These are phyloP conservation scores for Aspergillus eucalypticola DNA, from an alignment of 2,329 filamentous ascomycete species.

Conservation along the genomic window DNA sequence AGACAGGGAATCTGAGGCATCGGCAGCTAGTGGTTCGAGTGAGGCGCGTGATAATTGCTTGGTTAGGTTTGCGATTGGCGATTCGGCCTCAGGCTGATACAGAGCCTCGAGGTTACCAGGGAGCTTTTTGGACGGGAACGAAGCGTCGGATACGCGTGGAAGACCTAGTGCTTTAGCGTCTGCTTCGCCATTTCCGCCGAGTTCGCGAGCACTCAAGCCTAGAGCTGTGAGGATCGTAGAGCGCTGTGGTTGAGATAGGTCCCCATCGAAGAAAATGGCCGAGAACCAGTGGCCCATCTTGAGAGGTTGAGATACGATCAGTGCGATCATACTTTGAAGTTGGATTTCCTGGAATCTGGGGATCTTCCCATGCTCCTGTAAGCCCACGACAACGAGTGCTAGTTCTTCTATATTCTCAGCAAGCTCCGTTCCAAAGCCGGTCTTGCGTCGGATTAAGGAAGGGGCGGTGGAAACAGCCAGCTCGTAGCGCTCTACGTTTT, in stretches of 20 bases:
- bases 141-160: slow-evolving; percentile 36
- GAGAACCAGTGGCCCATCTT: slow-evolving; percentile 83
- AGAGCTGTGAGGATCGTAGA: slow-evolving; percentile 78
- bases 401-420: slow-evolving; percentile 80
- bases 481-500: slow-evolving; percentile 81
- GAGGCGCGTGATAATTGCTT: slow-evolving; percentile 69
- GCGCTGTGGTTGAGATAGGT: slow-evolving; percentile 84
- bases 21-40: slow-evolving; percentile 77
- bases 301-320: slow-evolving; percentile 73
- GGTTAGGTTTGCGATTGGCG: slow-evolving; percentile 68
- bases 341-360: slow-evolving; percentile 74
- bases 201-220: slow-evolving; percentile 77
- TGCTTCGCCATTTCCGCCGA: slow-evolving; percentile 71
- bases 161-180: slow-evolving; percentile 45
- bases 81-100: slow-evolving; percentile 54
- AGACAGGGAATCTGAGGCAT: slow-evolving; percentile 74
- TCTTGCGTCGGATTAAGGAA: slow-evolving; percentile 80
- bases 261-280: slow-evolving; percentile 83
- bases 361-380: slow-evolving; percentile 84
- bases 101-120: slow-evolving; percentile 71
- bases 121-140: slow-evolving; percentile 80
- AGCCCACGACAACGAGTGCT: slow-evolving; percentile 70
- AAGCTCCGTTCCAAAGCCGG: slow-evolving; percentile 84
- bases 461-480: slow-evolving; percentile 77
- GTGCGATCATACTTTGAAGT: slow-evolving; percentile 77